phyloP scores from a whole-genome alignment of 345 rosid species.

The Microthlaspi erraticum region DNA sequence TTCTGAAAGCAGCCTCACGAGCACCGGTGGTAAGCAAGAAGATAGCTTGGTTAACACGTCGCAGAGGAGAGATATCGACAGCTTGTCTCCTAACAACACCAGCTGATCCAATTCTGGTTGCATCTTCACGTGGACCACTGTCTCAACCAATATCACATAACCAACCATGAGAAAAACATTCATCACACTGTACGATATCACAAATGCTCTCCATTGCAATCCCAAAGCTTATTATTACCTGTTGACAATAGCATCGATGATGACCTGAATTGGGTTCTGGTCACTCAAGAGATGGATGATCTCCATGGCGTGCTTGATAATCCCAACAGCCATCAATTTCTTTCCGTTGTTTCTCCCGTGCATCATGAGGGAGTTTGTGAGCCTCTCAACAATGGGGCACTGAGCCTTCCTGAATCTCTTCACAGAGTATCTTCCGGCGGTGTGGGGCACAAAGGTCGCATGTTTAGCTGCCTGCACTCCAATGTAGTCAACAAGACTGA shows the following conservation, averaged over 20 bases:
- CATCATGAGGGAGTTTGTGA: constrained; percentile 90
- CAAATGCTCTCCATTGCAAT: background rate
- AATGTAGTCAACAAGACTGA: constrained; percentile 67
- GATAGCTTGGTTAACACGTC: constrained; percentile 78
- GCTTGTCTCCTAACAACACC: constrained; percentile 94
- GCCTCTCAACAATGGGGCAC: constrained; percentile 85
- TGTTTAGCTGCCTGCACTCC: constrained; percentile 68
- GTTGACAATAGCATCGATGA: constrained; percentile 78
- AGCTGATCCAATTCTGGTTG: constrained; percentile 85
- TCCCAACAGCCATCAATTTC: constrained; percentile 74
- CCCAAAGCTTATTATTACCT: constrained; percentile 48
- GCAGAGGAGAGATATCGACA: constrained; percentile 82
- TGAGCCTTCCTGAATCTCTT: constrained; percentile 91
- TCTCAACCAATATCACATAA: constrained; percentile 13
- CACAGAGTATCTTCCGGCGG: constrained; percentile 83
- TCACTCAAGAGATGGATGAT: constrained; percentile 76
- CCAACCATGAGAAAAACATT: constrained; percentile 4
- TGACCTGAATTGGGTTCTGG: constrained; percentile 75
- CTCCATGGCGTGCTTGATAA: constrained; percentile 81
- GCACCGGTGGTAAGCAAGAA: constrained; percentile 84
- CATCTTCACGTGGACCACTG: constrained; percentile 90
- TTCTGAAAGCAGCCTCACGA: constrained; percentile 82
- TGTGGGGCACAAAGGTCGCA: constrained; percentile 79
- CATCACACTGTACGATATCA: background rate
- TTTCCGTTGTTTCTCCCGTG: constrained; percentile 87